A percentile compares a stretch with the other conserved stretches of the same genome.
Evolutionary conservation across 176 grass and related monocot species (phyloP).

Genomic region (Rhynchospora breviuscula): DNA sequence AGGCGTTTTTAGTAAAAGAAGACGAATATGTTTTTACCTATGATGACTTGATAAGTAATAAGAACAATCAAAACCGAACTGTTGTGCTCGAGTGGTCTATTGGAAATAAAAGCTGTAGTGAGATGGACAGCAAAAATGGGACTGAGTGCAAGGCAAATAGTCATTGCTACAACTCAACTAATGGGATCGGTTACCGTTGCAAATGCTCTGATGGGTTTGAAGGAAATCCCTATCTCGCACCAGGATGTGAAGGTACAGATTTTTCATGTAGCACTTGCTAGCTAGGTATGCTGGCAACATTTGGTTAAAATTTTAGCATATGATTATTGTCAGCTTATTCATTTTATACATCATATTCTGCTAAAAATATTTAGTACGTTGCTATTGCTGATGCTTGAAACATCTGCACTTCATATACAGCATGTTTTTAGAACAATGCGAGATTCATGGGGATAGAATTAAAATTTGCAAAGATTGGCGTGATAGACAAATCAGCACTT

Average conservation of each 20-base stretch:
- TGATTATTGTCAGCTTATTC: neutral
- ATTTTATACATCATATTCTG: neutral
- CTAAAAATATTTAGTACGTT: neutral
- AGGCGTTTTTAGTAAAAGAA: conserved; percentile 44
- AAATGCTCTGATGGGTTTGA: conserved; percentile 32
- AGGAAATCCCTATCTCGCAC: conserved; percentile 43
- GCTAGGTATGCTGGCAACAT: neutral
- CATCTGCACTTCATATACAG: neutral
- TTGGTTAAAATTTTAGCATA: neutral
- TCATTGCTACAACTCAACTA: conserved; percentile 26
- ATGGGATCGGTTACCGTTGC: conserved; percentile 50
- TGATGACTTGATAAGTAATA: neutral
- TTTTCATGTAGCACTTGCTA: conserved; percentile 24
- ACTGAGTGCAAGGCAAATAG: conserved; percentile 29
- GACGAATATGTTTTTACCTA: conserved; percentile 27
- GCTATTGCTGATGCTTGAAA: neutral
- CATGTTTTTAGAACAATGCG: neutral
- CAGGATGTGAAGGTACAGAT: neutral
- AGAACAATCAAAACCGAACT: neutral
- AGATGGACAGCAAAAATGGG: neutral
- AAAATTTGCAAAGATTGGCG: neutral
- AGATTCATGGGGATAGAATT: neutral
- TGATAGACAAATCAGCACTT: neutral
- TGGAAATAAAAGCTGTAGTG: conserved; percentile 27
- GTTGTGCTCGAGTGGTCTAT: conserved; percentile 61